A percentile compares a stretch with the other conserved stretches of the same genome.
phyloP scores from a whole-genome alignment of 2,329 filamentous ascomycete species.

The Emydomyces testavorans region DNA sequence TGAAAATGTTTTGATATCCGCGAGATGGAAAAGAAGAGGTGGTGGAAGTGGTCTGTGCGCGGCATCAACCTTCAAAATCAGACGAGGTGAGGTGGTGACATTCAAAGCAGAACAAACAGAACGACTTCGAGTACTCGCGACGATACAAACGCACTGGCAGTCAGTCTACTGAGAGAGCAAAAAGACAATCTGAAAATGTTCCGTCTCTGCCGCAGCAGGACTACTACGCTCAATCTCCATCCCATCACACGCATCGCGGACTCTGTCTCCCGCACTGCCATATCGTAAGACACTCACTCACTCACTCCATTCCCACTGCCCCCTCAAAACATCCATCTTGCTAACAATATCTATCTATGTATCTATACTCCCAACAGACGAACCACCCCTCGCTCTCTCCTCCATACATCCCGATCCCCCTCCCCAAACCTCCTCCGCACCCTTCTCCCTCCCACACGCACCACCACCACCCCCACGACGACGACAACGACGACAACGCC shows the following conservation, averaged over 20 bases:
- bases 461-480: slow-evolving; percentile 16
- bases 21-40: too few species aligned
- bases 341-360: background rate
- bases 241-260: background rate
- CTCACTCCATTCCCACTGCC: background rate
- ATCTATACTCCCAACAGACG: background rate
- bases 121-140: too few species aligned
- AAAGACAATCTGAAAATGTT: slow-evolving; percentile 6
- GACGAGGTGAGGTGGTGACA: too few species aligned
- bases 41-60: slow-evolving; percentile 9
- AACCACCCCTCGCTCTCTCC: background rate
- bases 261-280: background rate
- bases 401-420: slow-evolving; percentile 19
- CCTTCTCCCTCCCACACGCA: slow-evolving; percentile 4
- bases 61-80: too few species aligned
- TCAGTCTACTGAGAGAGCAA: too few species aligned
- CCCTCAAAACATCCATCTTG: background rate
- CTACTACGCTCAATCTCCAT: background rate
- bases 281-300: slow-evolving; percentile 8
- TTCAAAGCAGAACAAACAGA: too few species aligned
- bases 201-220: slow-evolving; percentile 4
- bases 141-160: too few species aligned
- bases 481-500: background rate
- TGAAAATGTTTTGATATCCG: too few species aligned
- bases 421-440: slow-evolving; percentile 17